These are phyloP conservation scores for Candida anglica DNA, from an alignment of 805 yeast genomes.

Conservation along the genomic window DNA sequence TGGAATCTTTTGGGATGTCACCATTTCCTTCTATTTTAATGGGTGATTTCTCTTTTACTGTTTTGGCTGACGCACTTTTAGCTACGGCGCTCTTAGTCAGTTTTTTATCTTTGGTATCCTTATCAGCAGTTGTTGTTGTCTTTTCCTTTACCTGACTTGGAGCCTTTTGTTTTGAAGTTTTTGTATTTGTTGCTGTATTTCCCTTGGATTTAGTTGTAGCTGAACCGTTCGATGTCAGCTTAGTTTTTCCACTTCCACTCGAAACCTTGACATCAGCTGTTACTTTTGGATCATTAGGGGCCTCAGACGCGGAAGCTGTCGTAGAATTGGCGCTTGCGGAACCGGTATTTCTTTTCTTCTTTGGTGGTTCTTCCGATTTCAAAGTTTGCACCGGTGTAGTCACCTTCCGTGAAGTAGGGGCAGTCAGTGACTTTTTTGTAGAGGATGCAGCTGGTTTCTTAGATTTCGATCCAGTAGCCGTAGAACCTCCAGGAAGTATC, in stretches of 20 bases:
- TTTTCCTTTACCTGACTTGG: not conserved
- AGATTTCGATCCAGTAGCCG: not conserved
- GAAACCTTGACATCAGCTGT: no score
- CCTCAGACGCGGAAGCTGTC: not conserved
- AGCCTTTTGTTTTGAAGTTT: not conserved
- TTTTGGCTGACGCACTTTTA: not conserved
- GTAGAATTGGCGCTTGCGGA: constrained; percentile 1
- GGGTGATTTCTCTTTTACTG: not conserved
- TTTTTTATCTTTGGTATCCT: constrained; percentile 1
- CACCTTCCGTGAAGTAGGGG: not conserved
- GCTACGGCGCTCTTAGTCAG: constrained; percentile 1
- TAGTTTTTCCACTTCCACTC: no score
- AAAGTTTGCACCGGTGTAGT: no score
- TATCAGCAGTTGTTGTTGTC: not conserved
- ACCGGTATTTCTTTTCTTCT: constrained; percentile 3
- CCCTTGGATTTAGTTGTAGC: not conserved
- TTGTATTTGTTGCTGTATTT: constrained; percentile 1
- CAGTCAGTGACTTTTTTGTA: not conserved
- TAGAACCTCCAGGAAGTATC: not conserved
- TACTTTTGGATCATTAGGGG: no score
- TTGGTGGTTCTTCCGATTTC: constrained; percentile 1
- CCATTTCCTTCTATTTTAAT: not conserved
- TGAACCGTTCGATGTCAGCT: no score
- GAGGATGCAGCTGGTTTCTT: constrained; percentile 1
- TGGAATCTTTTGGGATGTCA: not conserved